Base-by-base conservation (phyloP, 305 asterid genomes). In the Fraxinus sp. region DNA sequence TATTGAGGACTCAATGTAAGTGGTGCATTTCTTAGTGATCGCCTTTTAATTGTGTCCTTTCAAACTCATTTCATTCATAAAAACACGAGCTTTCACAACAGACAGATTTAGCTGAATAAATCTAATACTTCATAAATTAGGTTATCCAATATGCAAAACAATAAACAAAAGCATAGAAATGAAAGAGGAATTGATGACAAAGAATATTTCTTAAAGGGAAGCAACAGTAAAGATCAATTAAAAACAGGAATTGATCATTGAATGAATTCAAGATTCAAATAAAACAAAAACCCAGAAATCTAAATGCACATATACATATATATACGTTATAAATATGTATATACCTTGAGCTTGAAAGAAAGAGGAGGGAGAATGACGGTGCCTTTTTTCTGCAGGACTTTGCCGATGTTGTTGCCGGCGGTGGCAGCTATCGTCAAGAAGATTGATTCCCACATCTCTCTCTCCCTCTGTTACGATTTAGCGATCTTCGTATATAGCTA, bases 361-460 rank as follows among this genome's bases (percentile, higher is more conserved):
- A 97, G 92, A 68, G 98, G 99, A 22, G 99, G 99, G 64, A 97
- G 98, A 90, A 97, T 94, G 89, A 93, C 93, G 81, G 99, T 94
- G 91, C 98, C 98, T 87, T 94, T 96, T 70, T 97, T 97, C 94
- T 97, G 98, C 46, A 94, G 97, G 59, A 94, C 97, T 89, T 97
- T 97, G 74, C 98, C 98, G 91, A 97, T 92, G 91, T 97, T 97
- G 89, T 94, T 97, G 1, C 98, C 99, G 84, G 98, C 98, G 75
- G 98, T 93, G 74, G 99, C 98, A 80, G 96, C 97, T 66, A 94
- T 30, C 84, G 98, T 94, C 20, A 96, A 83, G 91, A 91, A 90
- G 81, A 92, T 89, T 80, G 98, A 86, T 90, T 94, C 98, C 99
- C 99, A 94, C 99, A 97, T 44, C 24, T 16, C 75, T 16, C 8